Conservation (phyloP, 306 rosid species). For the Sicyos baderoa region DNA sequence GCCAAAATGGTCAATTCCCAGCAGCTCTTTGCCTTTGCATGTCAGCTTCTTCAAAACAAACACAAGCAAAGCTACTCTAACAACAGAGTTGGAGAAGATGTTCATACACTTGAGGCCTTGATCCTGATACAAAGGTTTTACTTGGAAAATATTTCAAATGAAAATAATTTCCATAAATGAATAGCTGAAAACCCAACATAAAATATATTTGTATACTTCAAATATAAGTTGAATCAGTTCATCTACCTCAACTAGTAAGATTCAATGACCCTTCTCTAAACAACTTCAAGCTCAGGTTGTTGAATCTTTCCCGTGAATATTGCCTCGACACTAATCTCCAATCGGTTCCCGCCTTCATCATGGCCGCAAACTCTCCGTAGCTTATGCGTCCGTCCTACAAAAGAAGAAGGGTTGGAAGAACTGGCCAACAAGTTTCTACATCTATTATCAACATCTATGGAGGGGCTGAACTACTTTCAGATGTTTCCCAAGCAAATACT, state of each 20-base stretch:
- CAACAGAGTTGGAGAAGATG: conserved; percentile 11
- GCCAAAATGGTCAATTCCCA: neutral
- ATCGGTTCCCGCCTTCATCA: conserved; percentile 95
- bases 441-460: conserved; percentile 6
- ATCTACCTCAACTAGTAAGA: conserved; percentile 37
- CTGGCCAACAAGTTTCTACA: neutral
- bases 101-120: conserved; percentile 7
- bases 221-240: conserved; percentile 15
- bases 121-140: neutral
- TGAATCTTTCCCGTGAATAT: conserved; percentile 53
- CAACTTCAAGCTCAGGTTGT: conserved; percentile 47
- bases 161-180: conserved; percentile 1
- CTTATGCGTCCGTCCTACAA: conserved; percentile 83
- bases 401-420: conserved; percentile 6
- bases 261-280: conserved; percentile 48
- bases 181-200: neutral
- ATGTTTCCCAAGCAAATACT: neutral
- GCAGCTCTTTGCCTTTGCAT: neutral
- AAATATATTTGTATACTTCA: neutral
- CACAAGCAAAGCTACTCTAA: conserved; percentile 10
- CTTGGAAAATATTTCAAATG: neutral
- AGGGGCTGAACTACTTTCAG: conserved; percentile 4
- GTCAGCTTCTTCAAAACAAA: conserved; percentile 11
- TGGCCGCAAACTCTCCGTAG: conserved; percentile 68
- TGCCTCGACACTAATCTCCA: conserved; percentile 83